Base-by-base conservation (phyloP, 768 basidiomycete species). In the Tephrocybe sp. region DNA sequence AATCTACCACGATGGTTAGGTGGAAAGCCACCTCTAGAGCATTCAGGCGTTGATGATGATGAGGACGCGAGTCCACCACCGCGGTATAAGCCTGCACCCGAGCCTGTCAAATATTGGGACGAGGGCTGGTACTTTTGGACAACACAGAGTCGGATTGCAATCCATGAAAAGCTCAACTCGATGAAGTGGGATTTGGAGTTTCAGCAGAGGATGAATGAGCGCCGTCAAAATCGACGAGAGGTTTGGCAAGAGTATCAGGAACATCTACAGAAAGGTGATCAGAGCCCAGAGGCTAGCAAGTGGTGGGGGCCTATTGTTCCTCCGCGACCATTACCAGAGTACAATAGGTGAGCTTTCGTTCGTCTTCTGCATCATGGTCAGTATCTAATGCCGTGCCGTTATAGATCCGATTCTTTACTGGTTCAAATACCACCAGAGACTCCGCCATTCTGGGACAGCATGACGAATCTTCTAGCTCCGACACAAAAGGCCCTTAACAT, bases 91-190 rank as follows among this genome's bases (percentile, higher is more conserved):
- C 46, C 60, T 7, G n/a, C 57, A 13, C 34, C 58, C 20, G 51
- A 67, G 54, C 70, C 77, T 17, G 72, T 69, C 36, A 81, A 77
- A 55, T 75, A 78, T 59, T 91, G 88, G 88, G 75, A 87, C 49
- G 80, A 83, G 59, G 87, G 88, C 4, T 85, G 79, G 77, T 91
- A 91, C 60, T 59, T 91, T 36, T 89, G 87, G 86, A 76, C 79
- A 45, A 78, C 79, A 13, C 72, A 72, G 48, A 81, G 74, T 43
- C 71, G 74, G 42, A 72, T 71, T 62, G 79, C 76, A 10, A 72
- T 77, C 7, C 71, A 76, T 55, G 78, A 84, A 61, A 82, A 80
- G 59, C 65, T 83, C 44, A 67, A 77, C 14, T 71, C 73, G 43
- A 89, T 90, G 87, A 74, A 72, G 57, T 62, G 72, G 49, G 79